Evolutionary conservation across 2,329 filamentous ascomycete genomes (phyloP), one percentile per base, ranked within the genome.

Genomic region (Pseudogymnoascus sp.): DNA sequence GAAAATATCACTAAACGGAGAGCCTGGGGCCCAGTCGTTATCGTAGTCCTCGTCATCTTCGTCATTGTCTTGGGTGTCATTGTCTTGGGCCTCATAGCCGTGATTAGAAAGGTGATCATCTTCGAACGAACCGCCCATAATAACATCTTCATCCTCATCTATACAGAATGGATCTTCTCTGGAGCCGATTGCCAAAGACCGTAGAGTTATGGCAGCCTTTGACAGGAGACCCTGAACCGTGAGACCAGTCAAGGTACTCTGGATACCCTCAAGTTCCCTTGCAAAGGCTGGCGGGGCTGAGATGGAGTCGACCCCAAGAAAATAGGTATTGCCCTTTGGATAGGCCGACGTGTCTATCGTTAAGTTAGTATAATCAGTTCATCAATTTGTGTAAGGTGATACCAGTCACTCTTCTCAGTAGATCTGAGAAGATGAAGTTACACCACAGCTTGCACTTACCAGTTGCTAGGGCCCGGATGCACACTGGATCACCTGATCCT

Each of bases 261-360:
- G 60, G n/a, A 71, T 59, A 8, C 66, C 64, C 44, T 70, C 65
- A 9, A 76, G 64, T 21, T 68, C 68, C 24, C 69, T 67, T 8
- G 75, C 75, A 37, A 81, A 73, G 26, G 69, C 66, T 9, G 70
- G 64, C 10, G 81, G 75, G 3, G 76, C 74, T 58, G 78, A 72
- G 29, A 82, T 77, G 0, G 74, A 75, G 7, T 75, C 77, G 3
- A 78, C 79, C 65, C 79, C 86, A 58, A 85, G 72, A 69, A 83
- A 79, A 70, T 79, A 86, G n/a, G 74, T 74, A 65, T 87, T 84
- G 37, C 73, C 70, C 1, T 74, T 74, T 0, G 85, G 85, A 65
- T 89, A 89, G 6, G 83, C 80, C 10, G 78, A 78, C 5, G 15
- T 33, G 4, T 54, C 47, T 54, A 54, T 10, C 29, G 13, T 54